phyloP scores from a whole-genome alignment of 768 basidiomycete genomes.

The Rhodotorula diobovata region DNA sequence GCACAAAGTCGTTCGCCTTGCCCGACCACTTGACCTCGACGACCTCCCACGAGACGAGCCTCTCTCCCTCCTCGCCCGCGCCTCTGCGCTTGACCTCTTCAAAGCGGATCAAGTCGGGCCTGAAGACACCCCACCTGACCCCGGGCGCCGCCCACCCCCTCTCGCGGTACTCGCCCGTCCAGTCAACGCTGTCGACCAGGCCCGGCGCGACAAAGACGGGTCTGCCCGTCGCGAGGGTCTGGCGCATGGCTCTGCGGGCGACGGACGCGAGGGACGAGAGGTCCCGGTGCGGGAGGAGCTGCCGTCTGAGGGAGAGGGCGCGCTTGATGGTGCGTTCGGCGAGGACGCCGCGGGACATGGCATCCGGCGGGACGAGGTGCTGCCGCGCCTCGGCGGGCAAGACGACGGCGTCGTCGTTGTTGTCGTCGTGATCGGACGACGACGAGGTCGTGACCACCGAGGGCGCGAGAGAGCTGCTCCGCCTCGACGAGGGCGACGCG shows the following conservation, averaged over 20 bases:
- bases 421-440: neutral
- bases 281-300: conserved; percentile 20
- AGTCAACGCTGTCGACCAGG: conserved; percentile 17
- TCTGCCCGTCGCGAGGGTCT: conserved; percentile 1
- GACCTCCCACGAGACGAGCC: conserved; percentile 20
- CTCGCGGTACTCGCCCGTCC: conserved; percentile 19
- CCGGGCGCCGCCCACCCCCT: conserved; percentile 26
- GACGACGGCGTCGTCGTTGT: neutral
- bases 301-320: neutral
- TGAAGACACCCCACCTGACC: conserved; percentile 20
- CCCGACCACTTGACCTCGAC: conserved; percentile 32
- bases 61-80: neutral
- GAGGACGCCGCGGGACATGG: conserved; percentile 19
- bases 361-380: conserved; percentile 3
- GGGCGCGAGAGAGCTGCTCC: neutral
- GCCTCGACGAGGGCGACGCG: too few relatives aligned
- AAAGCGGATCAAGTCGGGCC: conserved; percentile 31
- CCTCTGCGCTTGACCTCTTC: neutral
- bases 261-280: neutral
- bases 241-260: conserved; percentile 47
- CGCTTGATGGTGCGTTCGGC: conserved; percentile 27
- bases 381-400: neutral
- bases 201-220: conserved; percentile 13
- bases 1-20: conserved; percentile 2
- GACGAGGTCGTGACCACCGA: neutral